phyloP scores from a whole-genome alignment of 2,329 filamentous ascomycete species.

The Rasamsonia emersonii region DNA sequence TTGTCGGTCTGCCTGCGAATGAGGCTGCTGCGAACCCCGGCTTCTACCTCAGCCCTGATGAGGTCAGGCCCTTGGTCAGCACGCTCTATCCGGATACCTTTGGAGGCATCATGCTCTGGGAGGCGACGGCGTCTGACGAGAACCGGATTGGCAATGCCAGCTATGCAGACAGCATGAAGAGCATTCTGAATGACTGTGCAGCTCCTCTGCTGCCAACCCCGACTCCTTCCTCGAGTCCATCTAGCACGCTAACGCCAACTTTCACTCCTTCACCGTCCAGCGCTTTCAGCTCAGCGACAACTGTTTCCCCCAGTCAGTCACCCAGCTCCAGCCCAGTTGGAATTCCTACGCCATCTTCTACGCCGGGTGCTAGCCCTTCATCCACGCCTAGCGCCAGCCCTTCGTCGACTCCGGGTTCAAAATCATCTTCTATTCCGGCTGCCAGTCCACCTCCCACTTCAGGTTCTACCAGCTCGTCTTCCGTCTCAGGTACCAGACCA shows the following conservation, averaged over 20 bases:
- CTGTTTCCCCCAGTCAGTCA: no score
- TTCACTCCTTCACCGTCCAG: no score
- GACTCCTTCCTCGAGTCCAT: conserved; percentile 3
- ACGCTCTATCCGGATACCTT: conserved; percentile 37
- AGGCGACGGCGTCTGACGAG: conserved; percentile 28
- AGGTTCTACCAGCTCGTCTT: conserved; percentile 2
- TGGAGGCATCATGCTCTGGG: conserved; percentile 54
- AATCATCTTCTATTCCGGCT: neutral
- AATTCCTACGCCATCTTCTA: no score
- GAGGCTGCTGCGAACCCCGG: conserved; percentile 9
- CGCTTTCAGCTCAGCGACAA: no score
- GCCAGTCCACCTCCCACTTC: conserved; percentile 1
- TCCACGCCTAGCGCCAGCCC: no score
- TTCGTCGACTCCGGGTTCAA: no score
- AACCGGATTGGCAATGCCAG: conserved; percentile 9
- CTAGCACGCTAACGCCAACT: conserved; percentile 4
- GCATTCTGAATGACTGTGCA: conserved; percentile 7
- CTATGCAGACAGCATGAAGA: conserved; percentile 14
- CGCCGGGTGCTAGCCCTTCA: no score
- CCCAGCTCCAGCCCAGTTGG: no score
- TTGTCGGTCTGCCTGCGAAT: conserved; percentile 42
- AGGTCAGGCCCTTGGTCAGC: conserved; percentile 38
- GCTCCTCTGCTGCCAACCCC: conserved; percentile 11
- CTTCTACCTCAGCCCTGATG: conserved; percentile 40
- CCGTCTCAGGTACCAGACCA: neutral